Base-by-base conservation (phyloP, 1,284 basidiomycete species). In the Caloboletus inedulis region DNA sequence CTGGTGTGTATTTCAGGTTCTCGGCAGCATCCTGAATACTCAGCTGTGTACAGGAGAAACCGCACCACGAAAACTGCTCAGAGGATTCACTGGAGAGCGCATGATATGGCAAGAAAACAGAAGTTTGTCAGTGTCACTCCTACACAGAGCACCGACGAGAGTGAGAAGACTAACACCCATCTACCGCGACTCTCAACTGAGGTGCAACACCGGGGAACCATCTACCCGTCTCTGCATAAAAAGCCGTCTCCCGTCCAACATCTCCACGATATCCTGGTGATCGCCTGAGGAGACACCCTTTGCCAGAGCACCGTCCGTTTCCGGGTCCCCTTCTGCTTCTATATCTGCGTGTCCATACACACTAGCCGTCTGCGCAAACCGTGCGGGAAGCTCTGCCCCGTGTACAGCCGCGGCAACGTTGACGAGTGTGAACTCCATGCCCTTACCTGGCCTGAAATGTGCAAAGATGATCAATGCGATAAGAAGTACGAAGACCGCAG, bases 341-440 rank as follows among this genome's bases (percentile, higher is more conserved):
- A n/a, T 29, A 4, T 52, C 31, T 2, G 12, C 23, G 4, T 46
- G n/a, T 6, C 25, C 47, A n/a, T 45, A 18, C 19, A 13, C 18
- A 18, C 23, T 23, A 13, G 16, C 5, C 14, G 12, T 13, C 7
- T 45, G 59, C 3, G 51, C 53, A 43, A 66, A 58, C 35, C 47
- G 52, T 23, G 48, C 53, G 0, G 67, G 62, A 18, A 69, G 55
- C 25, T 68, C 65, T 0, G 67, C 69, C 16, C 36, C 53, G 7
- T 69, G 56, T 3, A 68, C 18, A 0, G 66, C 60, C 0, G 60
- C 57, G 0, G 62, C 62, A 21, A 69, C 40, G 3, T 62, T 65
- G 27, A 50, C 40, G 41, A 69, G 56, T 14, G 66, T 66, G n/a
- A 68, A 66, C n/a, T 57, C 53, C 7, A 34, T 8, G n/a, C 54